Conservation (phyloP, 805 yeast genomes). For the Lachancea kluyveri region DNA sequence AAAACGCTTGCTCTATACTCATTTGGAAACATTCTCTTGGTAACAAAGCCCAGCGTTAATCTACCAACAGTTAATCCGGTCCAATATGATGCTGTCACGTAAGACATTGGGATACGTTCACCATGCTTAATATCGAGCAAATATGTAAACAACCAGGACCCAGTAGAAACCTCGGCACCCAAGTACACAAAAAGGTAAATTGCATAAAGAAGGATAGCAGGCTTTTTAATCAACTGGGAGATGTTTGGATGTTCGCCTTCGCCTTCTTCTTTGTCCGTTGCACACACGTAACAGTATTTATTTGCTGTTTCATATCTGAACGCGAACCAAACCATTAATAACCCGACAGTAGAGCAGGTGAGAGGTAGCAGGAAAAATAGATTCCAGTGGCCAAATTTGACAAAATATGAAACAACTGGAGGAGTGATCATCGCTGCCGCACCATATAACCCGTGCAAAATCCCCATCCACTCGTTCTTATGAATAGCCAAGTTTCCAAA, state of each 20-base stretch:
- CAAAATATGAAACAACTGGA: slow-evolving; percentile 45
- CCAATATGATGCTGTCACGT: slow-evolving; percentile 67
- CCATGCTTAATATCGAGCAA: slow-evolving; percentile 49
- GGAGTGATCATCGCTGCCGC: slow-evolving; percentile 69
- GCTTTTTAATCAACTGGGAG: slow-evolving; percentile 22
- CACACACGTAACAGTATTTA: slow-evolving; percentile 29
- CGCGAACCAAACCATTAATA: slow-evolving; percentile 31
- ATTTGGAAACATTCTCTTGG: slow-evolving; percentile 39
- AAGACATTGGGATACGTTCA: slow-evolving; percentile 43
- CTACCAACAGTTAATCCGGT: slow-evolving; percentile 64
- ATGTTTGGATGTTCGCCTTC: slow-evolving; percentile 14
- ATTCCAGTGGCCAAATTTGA: slow-evolving; percentile 27
- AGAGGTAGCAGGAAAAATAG: slow-evolving; percentile 28
- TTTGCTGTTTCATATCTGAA: slow-evolving; percentile 40
- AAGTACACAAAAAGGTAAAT: slow-evolving; percentile 53
- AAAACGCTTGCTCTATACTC: slow-evolving; percentile 36
- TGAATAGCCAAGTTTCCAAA: slow-evolving; percentile 34
- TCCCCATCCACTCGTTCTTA: slow-evolving; percentile 53
- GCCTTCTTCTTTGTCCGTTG: slow-evolving; percentile 13
- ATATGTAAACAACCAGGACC: slow-evolving; percentile 67
- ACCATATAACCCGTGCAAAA: slow-evolving; percentile 66
- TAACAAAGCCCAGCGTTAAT: slow-evolving; percentile 48
- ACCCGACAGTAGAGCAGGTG: slow-evolving; percentile 33
- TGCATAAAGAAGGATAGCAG: slow-evolving; percentile 43
- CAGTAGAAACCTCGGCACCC: slow-evolving; percentile 64